A percentile compares a stretch with the other conserved stretches of the same genome.
Conservation (phyloP, 2,329 filamentous ascomycete genomes). For the Rhexocercosporidium sp. region DNA sequence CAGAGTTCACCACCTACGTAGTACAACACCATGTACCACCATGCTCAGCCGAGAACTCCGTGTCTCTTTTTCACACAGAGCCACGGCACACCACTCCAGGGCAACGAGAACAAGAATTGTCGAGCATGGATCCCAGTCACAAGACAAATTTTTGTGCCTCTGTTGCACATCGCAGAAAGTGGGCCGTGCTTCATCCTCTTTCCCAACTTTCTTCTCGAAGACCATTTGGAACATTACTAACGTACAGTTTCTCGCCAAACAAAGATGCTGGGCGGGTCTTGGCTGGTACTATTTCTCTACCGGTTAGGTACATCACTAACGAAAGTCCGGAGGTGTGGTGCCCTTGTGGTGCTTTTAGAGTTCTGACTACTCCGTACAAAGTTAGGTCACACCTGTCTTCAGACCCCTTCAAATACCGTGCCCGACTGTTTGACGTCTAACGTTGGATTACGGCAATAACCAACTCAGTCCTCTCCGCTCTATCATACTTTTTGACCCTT, state of each 20-base stretch:
- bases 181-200: slow-evolving; percentile 9
- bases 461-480: neutral
- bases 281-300: neutral
- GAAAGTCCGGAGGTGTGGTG: neutral
- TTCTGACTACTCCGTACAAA: neutral
- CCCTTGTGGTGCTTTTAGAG: neutral
- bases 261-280: neutral
- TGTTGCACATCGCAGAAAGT: slow-evolving; percentile 14
- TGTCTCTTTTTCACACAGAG: neutral
- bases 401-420: neutral
- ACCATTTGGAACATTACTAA: neutral
- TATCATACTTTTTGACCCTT: slow-evolving; percentile 1
- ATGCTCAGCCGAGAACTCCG: neutral
- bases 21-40: neutral
- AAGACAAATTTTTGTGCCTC: neutral
- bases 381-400: neutral
- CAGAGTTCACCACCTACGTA: neutral
- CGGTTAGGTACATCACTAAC: neutral
- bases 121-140: neutral
- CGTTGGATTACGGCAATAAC: no score
- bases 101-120: neutral
- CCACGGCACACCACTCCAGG: neutral
- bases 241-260: neutral
- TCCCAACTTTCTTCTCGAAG: neutral
- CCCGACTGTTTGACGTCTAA: neutral